These are phyloP conservation scores for Corymbia maculata DNA, from an alignment of 345 rosid species.

Conservation along the genomic window DNA sequence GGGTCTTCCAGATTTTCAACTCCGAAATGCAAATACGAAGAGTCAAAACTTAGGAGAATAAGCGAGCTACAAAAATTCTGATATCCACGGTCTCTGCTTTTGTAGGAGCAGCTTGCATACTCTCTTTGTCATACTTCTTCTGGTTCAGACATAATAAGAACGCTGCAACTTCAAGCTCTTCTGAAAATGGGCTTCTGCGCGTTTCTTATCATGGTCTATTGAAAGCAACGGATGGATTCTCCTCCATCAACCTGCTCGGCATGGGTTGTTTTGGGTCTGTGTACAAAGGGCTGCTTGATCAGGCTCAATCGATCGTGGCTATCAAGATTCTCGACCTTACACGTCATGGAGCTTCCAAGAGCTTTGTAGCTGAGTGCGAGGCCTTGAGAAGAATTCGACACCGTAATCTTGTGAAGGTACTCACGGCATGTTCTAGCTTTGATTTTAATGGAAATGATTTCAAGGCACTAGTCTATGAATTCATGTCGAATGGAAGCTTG, in stretches of 20 bases:
- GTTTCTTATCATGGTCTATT: not conserved
- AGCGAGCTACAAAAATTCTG: fast-evolving
- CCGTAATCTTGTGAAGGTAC: not conserved
- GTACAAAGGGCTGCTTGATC: not conserved
- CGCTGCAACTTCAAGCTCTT: fast-evolving
- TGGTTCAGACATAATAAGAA: not conserved
- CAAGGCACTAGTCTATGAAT: not conserved
- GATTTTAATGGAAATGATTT: not conserved
- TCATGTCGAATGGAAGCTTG: not conserved
- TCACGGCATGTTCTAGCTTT: not conserved
- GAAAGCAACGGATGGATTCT: not conserved
- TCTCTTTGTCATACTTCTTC: not conserved
- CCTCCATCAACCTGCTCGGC: not conserved
- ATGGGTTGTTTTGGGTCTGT: not conserved
- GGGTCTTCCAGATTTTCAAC: not conserved
- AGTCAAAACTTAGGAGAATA: fast-evolving
- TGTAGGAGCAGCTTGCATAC: not conserved
- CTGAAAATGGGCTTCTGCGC: not conserved
- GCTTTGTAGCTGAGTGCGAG: not conserved
- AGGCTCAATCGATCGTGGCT: not conserved
- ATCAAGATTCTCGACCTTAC: not conserved
- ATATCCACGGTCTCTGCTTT: not conserved
- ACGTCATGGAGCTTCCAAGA: not conserved
- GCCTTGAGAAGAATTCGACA: not conserved
- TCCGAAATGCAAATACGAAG: not conserved